Base-by-base conservation (phyloP, 1,284 basidiomycete genomes). In the Veloboletus limbatus region DNA sequence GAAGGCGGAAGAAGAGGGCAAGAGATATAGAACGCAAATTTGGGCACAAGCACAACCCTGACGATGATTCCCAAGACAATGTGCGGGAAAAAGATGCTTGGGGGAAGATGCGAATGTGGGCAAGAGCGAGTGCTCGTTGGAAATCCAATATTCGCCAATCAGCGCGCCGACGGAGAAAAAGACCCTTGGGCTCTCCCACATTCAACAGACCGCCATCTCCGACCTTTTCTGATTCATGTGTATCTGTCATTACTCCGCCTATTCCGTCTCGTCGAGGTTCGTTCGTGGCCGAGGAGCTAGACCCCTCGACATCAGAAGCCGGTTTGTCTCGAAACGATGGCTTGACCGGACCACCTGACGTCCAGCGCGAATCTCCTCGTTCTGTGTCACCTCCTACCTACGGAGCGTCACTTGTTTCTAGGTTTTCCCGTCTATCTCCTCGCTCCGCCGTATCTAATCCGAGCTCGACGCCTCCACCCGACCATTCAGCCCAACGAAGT, bases 51-150 rank as follows among this genome's bases (percentile, higher is more conserved):
- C 55, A 20, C 51, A 54, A 38, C 58, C 60, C 40, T 8, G 64
- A 62, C 5, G 41, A 48, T 28, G 34, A 40, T 25, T 48, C 59
- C 4, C 62, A 67, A 20, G 67, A 69, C 13, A 60, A 62, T 16
- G 56, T 60, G 13, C 53, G 62, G 14, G 73, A 78, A 53, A 70
- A 69, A 48, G 76, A 77, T 36, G 62, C 65, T 8, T 75, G 72
- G 40, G 64, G 63, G 8, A 77, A 76, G 56, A 76, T 81, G 60
- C 79, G 75, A 52, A 57, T 79, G 36, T 85, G 82, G 81, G 73
- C 75, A 3, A 73, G 67, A 45, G 81, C 82, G 4, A 78, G 76
- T 5, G 79, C 77, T 10, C 71, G 79, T 33, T 88, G 85, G 85
- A 80, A 73, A 54, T 75, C 74, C 3, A 79, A 79, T 40, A 72